A percentile compares a stretch with the other conserved stretches of the same genome.
Conservation (phyloP, 2,329 filamentous ascomycete species). For the Botrytis medusae region DNA sequence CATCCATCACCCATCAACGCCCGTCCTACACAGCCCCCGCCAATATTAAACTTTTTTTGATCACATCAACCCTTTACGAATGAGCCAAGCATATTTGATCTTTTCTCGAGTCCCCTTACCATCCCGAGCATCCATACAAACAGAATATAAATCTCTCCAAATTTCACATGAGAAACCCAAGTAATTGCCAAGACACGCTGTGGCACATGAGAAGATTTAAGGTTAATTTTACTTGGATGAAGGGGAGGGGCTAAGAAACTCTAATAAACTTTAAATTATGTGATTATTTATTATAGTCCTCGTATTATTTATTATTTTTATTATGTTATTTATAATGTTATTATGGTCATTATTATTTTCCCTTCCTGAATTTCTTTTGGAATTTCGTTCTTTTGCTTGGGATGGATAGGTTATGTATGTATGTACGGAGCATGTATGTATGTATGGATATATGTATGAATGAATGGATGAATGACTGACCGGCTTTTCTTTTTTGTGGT, state of each 20-base stretch:
- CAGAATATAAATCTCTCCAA: neutral
- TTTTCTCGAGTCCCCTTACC: neutral
- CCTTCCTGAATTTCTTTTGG: neutral
- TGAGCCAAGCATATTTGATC: neutral
- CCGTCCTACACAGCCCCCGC: conserved; percentile 1
- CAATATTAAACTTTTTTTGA: neutral
- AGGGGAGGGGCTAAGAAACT: conserved; percentile 6
- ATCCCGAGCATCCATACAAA: neutral
- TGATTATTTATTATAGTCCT: neutral
- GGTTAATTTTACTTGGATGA: conserved; percentile 15
- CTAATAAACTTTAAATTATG: neutral
- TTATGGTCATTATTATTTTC: neutral
- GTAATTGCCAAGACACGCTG: neutral
- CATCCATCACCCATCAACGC: too few relatives aligned
- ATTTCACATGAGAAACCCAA: neutral
- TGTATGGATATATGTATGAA: too few relatives aligned
- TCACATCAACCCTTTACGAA: neutral
- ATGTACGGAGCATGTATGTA: too few relatives aligned
- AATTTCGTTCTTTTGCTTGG: neutral
- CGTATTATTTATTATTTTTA: too few relatives aligned
- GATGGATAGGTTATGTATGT: neutral
- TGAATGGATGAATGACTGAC: neutral
- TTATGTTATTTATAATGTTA: too few relatives aligned
- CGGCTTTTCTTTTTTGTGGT: neutral
- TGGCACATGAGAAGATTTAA: conserved; percentile 14